Percentiles rank a stretch among this genome's conserved stretches.
phyloP scores from a whole-genome alignment of 345 rosid species.

The Arabis hirsuta region DNA sequence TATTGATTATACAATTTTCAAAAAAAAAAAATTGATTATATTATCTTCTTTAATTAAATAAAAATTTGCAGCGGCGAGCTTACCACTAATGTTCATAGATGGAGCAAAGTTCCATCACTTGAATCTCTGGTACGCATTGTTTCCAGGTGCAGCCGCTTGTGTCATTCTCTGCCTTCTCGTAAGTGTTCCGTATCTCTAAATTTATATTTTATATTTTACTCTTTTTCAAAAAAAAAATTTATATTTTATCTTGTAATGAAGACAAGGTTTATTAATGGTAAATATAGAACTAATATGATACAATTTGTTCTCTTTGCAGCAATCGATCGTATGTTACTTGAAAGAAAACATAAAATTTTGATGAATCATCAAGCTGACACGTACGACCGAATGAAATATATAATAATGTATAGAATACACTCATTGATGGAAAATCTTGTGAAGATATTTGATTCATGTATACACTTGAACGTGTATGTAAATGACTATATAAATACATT shows the following conservation, averaged over 20 bases:
- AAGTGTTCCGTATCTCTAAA: conserved; percentile 44
- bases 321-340: conserved; percentile 74
- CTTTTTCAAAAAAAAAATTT: neutral
- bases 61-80: conserved; percentile 72
- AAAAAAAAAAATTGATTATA: too few species aligned
- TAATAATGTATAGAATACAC: conserved; percentile 27
- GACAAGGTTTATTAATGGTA: neutral
- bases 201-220: neutral
- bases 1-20: too few species aligned
- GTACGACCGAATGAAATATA: conserved; percentile 3
- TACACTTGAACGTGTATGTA: conserved; percentile 31
- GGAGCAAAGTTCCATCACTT: conserved; percentile 75
- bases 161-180: conserved; percentile 73
- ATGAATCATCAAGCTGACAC: conserved; percentile 33
- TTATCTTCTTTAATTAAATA: neutral
- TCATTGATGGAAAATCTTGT: conserved; percentile 32
- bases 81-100: conserved; percentile 89
- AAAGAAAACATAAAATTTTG: conserved; percentile 75
- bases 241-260: neutral
- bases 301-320: conserved; percentile 57
- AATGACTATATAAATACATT: conserved; percentile 18
- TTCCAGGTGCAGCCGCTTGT: conserved; percentile 93
- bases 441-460: conserved; percentile 35
- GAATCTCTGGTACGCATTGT: conserved; percentile 76
- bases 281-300: neutral